Evolutionary conservation across 768 basidiomycete genomes (phyloP).

Genomic region (Phaeotremella skinneri): DNA sequence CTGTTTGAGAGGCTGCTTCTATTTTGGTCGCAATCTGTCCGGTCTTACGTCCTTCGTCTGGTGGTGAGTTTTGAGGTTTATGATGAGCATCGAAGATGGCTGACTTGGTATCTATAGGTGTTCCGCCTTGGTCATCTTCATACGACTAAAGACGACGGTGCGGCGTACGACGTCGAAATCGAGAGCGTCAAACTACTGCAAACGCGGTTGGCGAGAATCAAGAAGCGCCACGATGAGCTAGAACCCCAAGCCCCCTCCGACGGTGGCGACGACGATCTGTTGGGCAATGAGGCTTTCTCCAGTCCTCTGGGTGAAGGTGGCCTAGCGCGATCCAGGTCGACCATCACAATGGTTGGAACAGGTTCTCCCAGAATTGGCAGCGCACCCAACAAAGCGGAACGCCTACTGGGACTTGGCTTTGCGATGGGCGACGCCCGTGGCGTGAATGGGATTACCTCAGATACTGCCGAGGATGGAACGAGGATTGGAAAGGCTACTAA

Average conservation of each 20-base stretch:
- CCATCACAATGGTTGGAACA: conserved; percentile 49
- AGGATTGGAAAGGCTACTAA: conserved; percentile 37
- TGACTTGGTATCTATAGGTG: conserved; percentile 29
- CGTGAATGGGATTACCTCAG: not conserved
- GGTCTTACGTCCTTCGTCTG: conserved; percentile 51
- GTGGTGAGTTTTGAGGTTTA: conserved; percentile 47
- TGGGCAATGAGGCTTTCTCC: conserved; percentile 3
- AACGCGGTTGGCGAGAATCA: conserved; percentile 52
- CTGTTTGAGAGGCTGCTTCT: conserved; percentile 53
- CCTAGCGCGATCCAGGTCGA: conserved; percentile 40
- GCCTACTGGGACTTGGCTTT: conserved; percentile 39
- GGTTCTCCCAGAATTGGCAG: conserved; percentile 7
- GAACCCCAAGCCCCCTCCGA: conserved; percentile 45
- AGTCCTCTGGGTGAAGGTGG: conserved; percentile 24
- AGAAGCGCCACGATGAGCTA: conserved; percentile 53
- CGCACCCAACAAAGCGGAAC: conserved; percentile 40
- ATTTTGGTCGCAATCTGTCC: conserved; percentile 52
- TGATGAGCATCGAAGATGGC: not conserved
- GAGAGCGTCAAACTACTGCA: conserved; percentile 52
- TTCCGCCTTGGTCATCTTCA: conserved; percentile 54
- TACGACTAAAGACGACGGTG: conserved; percentile 39
- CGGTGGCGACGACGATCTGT: conserved; percentile 5
- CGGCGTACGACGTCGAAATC: conserved; percentile 46
- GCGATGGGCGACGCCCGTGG: conserved; percentile 13
- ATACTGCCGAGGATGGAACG: not conserved